Base-by-base conservation (phyloP, 768 basidiomycete species). In the Phaeotremella skinneri region DNA sequence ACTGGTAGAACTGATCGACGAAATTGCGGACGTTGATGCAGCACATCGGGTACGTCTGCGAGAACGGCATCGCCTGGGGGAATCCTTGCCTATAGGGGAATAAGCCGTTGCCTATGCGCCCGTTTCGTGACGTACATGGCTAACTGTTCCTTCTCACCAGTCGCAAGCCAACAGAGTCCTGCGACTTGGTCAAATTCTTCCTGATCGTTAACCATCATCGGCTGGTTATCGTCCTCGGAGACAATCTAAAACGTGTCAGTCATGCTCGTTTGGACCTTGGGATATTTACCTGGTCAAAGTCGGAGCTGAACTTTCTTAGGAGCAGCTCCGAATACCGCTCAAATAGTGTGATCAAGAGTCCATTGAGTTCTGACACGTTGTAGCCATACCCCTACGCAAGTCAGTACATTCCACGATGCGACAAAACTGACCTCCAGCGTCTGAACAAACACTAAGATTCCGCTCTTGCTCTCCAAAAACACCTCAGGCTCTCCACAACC, bases 1-100 rank as follows among this genome's bases (percentile, higher is more conserved):
- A 99, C 23, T 90, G 87, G 73, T 97, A 94, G 79, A 96, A 98
- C 67, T 90, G 91, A 66, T 92, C 88, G 37, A 96, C 88, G 70
- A 94, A 97, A 42, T 81, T 81, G 25, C 90, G 86, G 59, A 94
- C 88, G 85, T 94, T 79, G 80, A 90, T 88, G 74, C 94, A 97
- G 69, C 90, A 94, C n/a, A 89, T 80, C 67, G 91, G 89, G 77
- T 97, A 98, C 0, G 89, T 88, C 73, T 89, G 87, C 0, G 94
- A 98, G 89, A 94, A 99, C 0, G 96, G 92, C 39, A 99, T 81
- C 26, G 81, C 80, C 56, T 87, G 80, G 3, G 92, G 91, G 53
- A 86, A 78, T 6, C 82, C 67, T 54, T 79, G 81, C 69, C 91
- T 90, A 55, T 27, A 41, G 29, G 55, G 14, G 23, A 20, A 37